phyloP scores from a whole-genome alignment of 192 early-diverging fungal species.

The Martensiomyces pterosporus region DNA sequence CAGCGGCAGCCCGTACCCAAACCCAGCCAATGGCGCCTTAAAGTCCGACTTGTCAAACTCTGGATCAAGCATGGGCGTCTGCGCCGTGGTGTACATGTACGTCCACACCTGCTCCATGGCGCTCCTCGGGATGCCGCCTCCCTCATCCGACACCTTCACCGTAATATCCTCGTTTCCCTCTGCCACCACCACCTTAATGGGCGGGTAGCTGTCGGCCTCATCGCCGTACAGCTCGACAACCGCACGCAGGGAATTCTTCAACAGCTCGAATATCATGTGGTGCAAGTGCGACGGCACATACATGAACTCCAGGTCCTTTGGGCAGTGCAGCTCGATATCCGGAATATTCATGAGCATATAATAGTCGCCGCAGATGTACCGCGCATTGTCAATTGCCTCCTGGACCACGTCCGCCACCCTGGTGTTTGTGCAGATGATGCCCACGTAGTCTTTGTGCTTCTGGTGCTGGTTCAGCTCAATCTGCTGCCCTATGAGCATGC shows the following conservation, averaged over 20 bases:
- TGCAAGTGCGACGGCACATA: constrained; percentile 94
- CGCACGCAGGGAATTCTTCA: constrained; percentile 95
- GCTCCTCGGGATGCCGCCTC: constrained; percentile 86
- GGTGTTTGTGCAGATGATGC: constrained; percentile 91
- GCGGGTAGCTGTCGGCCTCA: constrained; percentile 81
- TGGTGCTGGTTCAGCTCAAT: constrained; percentile 61
- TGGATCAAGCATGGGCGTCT: constrained; percentile 65
- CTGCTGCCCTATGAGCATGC: constrained; percentile 92
- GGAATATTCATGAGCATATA: constrained; percentile 81
- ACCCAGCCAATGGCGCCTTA: constrained; percentile 78
- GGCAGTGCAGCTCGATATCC: constrained; percentile 70
- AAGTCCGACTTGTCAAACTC: constrained; percentile 71
- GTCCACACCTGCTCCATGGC: constrained; percentile 90
- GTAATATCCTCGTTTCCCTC: constrained; percentile 91
- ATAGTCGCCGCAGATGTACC: constrained; percentile 85
- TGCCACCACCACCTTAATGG: constrained; percentile 90
- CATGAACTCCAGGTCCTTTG: constrained; percentile 84
- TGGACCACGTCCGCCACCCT: constrained; percentile 74
- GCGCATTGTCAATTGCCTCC: constrained; percentile 88
- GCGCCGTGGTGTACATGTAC: constrained; percentile 86
- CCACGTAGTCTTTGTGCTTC: constrained; percentile 72
- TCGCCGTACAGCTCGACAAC: constrained; percentile 87
- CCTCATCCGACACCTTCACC: constrained; percentile 95
- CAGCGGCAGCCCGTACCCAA: constrained; percentile 95
- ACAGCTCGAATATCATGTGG: constrained; percentile 96